Conservation (phyloP, 2,329 filamentous ascomycete species). For the Colletotrichum costaricense region DNA sequence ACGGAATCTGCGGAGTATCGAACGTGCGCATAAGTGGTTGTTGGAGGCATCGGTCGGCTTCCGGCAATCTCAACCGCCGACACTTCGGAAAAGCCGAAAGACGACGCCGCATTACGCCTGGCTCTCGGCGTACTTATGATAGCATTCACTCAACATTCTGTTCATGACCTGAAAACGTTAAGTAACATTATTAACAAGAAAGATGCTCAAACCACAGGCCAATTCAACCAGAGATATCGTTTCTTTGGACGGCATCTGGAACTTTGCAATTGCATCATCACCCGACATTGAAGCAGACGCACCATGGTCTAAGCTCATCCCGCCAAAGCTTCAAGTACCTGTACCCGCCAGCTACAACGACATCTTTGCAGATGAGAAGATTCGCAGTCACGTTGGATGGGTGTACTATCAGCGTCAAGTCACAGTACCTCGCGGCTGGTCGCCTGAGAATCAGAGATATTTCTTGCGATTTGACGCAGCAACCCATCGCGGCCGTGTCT, state of each 20-base stretch:
- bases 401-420: conserved; percentile 44
- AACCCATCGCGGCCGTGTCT: conserved; percentile 42
- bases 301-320: conserved; percentile 41
- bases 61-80: neutral
- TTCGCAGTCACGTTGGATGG: conserved; percentile 46
- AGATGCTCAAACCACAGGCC: conserved; percentile 38
- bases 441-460: conserved; percentile 25
- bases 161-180: no score
- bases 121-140: no score
- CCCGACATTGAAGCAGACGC: conserved; percentile 30
- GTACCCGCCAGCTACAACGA: conserved; percentile 43
- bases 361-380: conserved; percentile 37
- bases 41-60: neutral
- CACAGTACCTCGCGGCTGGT: conserved; percentile 39
- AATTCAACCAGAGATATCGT: conserved; percentile 34
- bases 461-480: conserved; percentile 43
- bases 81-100: neutral
- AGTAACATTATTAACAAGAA: neutral
- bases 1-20: no score
- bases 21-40: neutral
- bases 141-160: neutral
- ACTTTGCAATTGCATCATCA: conserved; percentile 35
- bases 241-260: conserved; percentile 41
- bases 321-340: conserved; percentile 35
- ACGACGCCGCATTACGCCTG: neutral